These are phyloP conservation scores for Eucalyptus polyanthemos DNA, from an alignment of 345 rosid genomes.

Conservation along the genomic window DNA sequence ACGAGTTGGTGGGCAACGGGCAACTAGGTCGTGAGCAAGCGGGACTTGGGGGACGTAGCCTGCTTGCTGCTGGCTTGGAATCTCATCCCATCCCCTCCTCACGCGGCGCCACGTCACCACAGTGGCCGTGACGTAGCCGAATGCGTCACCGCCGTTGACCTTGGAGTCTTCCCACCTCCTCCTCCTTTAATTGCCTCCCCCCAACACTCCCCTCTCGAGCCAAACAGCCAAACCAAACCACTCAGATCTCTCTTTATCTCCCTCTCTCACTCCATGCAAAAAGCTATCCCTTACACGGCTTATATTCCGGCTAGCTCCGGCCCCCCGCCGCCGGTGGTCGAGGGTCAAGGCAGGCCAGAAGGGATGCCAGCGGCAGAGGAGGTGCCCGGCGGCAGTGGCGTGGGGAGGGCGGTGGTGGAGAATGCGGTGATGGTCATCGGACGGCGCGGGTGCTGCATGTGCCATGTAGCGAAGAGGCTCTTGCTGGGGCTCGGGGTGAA, in stretches of 20 bases:
- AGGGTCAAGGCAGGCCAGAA: background rate
- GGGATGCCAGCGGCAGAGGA: background rate
- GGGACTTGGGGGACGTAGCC: background rate
- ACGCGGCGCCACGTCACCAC: slow-evolving; percentile 14
- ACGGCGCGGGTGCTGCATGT: background rate
- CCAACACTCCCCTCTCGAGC: background rate
- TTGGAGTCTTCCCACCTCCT: background rate
- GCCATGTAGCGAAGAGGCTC: slow-evolving; percentile 44
- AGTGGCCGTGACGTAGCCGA: slow-evolving; percentile 33
- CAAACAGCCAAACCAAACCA: background rate
- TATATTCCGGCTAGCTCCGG: background rate
- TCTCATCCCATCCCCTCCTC: background rate
- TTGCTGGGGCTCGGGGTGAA: slow-evolving; percentile 68
- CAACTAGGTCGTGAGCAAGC: background rate
- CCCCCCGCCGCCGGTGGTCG: slow-evolving; percentile 2
- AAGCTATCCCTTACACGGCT: slow-evolving; percentile 33
- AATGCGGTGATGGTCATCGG: background rate
- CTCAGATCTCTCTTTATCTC: background rate
- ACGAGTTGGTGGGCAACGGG: background rate
- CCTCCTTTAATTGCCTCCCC: background rate
- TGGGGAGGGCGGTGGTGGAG: background rate
- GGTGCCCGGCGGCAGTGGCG: background rate
- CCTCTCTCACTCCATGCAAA: slow-evolving; percentile 32
- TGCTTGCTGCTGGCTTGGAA: background rate
- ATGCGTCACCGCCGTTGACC: slow-evolving; percentile 51